Base-by-base conservation (phyloP, 1,284 basidiomycete genomes). In the Rhodofomes roseus region DNA sequence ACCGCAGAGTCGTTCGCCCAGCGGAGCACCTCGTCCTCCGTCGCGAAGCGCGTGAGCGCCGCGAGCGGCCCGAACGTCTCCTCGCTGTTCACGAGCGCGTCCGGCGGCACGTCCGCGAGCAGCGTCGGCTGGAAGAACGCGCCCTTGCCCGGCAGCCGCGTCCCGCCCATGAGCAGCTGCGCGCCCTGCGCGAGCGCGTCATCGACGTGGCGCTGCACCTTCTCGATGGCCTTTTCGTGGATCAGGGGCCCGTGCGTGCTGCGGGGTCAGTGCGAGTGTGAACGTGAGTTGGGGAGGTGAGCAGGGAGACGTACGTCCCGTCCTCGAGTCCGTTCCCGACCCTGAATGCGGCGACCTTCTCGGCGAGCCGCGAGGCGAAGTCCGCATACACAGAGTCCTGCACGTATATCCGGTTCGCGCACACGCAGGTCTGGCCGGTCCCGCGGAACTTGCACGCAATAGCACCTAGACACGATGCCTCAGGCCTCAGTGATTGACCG, bases 181-280 rank as follows among this genome's bases (percentile, higher is more conserved):
- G 95, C 96, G 46, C 97, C 97, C 54, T 84, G 84, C 29, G 81
- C 71, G 54, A 96, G 79, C 4, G 95, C 94, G 67, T 96, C 91
- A 52, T 93, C 82, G 60, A 99, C 87, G 76, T 99, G 97, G 43
- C 82, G 77, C 63, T 86, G 78, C 20, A 96, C 95, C 77, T 99
- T 99, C 63, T 90, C 84, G 54, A 95, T 79, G 0, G 96, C 95
- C 27, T 85, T 87, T 25, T 81, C 76, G 75, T 97, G 95, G 65
- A 99, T 97, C 55, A 99, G 81, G 12, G 97, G 97, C 0, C 97
- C 97, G 68, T 98, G 95, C 0, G 95, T 98, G 29, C 88, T 90
- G 56, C n/a, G 23, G 39, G 0, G 1, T 11, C 1, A 14, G 31
- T 36, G 22, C 55, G 54, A 73, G 37, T 34, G 29, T 5, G n/a